These are phyloP conservation scores for Silene conica DNA, from an alignment of 148 eudicot genomes.

Conservation along the genomic window DNA sequence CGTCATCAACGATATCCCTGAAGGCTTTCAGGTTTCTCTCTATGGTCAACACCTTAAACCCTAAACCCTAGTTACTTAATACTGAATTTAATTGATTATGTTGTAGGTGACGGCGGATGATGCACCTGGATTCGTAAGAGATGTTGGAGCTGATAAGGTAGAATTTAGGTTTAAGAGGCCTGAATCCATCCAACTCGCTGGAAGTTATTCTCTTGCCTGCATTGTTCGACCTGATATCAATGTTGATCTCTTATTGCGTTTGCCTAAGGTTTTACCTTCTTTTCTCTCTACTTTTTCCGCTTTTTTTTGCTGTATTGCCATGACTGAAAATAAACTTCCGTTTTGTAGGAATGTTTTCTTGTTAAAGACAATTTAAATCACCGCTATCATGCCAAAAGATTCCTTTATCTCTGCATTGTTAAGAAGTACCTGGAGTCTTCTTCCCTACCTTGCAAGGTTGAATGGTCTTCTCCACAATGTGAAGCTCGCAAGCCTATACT, in stretches of 20 bases:
- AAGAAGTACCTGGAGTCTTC: constrained; percentile 68
- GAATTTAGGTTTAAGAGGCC: constrained; percentile 85
- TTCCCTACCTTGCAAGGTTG: constrained; percentile 41
- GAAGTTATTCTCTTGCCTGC: constrained; percentile 67
- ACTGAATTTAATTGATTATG: neutral
- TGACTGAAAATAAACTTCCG: neutral
- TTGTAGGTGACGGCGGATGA: constrained; percentile 57
- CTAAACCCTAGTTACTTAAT: neutral
- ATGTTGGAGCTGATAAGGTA: constrained; percentile 83
- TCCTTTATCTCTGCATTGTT: constrained; percentile 72
- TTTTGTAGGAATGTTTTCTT: constrained; percentile 75
- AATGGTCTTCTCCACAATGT: constrained; percentile 72
- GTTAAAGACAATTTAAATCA: constrained; percentile 90
- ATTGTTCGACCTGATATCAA: constrained; percentile 62
- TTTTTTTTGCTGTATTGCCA: neutral
- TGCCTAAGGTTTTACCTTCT: constrained; percentile 68
- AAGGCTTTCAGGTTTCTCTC: constrained; percentile 39
- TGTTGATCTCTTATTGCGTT: constrained; percentile 68
- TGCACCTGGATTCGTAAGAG: constrained; percentile 79
- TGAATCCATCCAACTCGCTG: constrained; percentile 54
- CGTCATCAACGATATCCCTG: constrained; percentile 48
- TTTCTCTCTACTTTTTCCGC: neutral
- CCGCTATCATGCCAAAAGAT: constrained; percentile 94
- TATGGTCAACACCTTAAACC: no score
- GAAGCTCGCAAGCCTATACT: constrained; percentile 91